Base-by-base conservation (phyloP, 2,329 filamentous ascomycete genomes). In the Lasiodiplodia gonubiensis region DNA sequence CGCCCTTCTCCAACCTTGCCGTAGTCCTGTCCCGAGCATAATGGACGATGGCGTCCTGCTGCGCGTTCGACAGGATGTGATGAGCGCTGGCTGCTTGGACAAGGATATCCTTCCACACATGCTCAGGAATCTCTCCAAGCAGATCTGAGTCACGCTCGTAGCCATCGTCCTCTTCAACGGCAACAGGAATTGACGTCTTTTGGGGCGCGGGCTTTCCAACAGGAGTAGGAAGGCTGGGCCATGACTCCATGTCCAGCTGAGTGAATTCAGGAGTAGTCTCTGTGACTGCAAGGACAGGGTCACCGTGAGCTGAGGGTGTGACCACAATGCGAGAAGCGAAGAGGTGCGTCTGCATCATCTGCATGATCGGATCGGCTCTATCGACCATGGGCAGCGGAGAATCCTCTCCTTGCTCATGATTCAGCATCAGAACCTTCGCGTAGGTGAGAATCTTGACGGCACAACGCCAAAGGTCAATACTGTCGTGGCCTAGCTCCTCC, bases 391-490 rank as follows among this genome's bases (percentile, higher is more conserved):
- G 39, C 25, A 54, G 14, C 25, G 27, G 65, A 33, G 67, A 68
- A 21, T 59, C 21, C 11, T 67, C 51, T 23, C 27, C 49, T 51
- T 49, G 63, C n/a, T 51, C 60, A 39, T 68, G 35, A 8, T 39
- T 69, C 6, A 71, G 70, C 30, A 65, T 67, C 10, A 80, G 65
- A n/a, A 74, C 70, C 25, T 79, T 74, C 10, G 78, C 73, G 3
- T 71, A 68, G 14, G 69, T 69, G 16, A 80, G 72, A 46, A 78
- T 70, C 54, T 70, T 70, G 4, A 82, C 68, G 6, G 76, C 75
- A 37, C 76, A 72, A 16, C 69, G 70, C 80, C 80, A 82, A 4
- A 82, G 72, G 48, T 80, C 75, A 16, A 78, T 76, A 39, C 72
- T 74, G 21, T 69, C 64, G 18, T 71, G 71, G 25, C 76, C 76